Evolutionary conservation across 208 protist species (phyloP), one percentile per base, ranked within the genome.

Genomic region (Vickermania ingenoplastis): DNA sequence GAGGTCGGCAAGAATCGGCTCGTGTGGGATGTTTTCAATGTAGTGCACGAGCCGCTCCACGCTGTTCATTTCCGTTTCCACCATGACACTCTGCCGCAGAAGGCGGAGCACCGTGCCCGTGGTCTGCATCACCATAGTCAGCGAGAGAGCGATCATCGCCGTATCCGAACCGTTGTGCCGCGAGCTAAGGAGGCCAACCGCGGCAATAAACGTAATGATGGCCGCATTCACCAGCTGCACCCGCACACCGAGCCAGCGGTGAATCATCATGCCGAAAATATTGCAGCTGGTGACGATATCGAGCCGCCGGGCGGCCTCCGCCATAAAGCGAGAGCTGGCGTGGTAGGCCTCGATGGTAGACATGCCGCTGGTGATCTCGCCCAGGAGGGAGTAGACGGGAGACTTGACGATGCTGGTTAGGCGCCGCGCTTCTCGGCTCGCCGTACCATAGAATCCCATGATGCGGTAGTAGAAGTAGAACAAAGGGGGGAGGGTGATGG

Each of bases 301-400:
- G 29, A 90, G 59, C 24, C 68, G 70, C 26, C 58, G 27, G 7
- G 86, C 51, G 14, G 75, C 76, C 28, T 66, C 58, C 28, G 59
- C 24, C 49, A 91, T 23, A 21, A 75, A 61, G 23, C 63, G 51
- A n/a, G 57, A 49, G 23, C 61, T 31, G 49, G 67, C 67, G 11
- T 67, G 52, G 61, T 81, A 98, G 0, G 89, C 69, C 24, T 70
- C 57, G 59, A 99, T 97, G 3, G 90, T 97, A 1, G 58, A 41
- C 3, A 91, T 52, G 23, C 96, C 95, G 5, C 68, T 66, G 5
- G 98, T 61, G 5, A 91, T 92, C 61, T 98, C 97, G 49, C 71
- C 66, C 45, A 98, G 89, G 58, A 97, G 56, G 0, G 91, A 72
- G 61, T 96, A 96, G 13, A 98, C 73, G 5, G 97, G 97, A 5